These are phyloP conservation scores for Penicillium sp. DNA, from an alignment of 2,329 filamentous ascomycete species.

Conservation along the genomic window DNA sequence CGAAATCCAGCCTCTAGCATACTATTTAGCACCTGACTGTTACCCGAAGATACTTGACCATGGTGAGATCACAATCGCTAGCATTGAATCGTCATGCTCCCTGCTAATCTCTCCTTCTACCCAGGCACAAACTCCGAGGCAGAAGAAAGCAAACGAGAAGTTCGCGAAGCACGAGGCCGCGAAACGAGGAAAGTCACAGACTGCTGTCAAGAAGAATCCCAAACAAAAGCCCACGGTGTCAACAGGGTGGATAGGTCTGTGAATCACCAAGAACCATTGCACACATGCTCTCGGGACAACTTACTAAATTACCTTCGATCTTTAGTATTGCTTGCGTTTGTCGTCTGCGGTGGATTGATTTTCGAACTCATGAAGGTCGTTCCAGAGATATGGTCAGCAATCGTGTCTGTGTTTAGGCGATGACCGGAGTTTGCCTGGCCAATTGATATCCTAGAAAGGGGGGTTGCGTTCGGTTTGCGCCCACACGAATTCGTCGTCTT, in stretches of 20 bases:
- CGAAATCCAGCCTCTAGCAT: not conserved
- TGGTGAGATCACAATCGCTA: not conserved
- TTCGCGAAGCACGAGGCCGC: conserved; percentile 57
- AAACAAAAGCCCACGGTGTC: conserved; percentile 53
- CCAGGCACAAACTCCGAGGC: conserved; percentile 63
- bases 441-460: not conserved
- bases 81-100: not conserved
- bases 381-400: conserved; percentile 37
- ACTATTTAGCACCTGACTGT: not conserved
- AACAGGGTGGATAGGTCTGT: conserved; percentile 58
- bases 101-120: not conserved
- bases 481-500: not conserved
- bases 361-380: conserved; percentile 53
- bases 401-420: conserved; percentile 23
- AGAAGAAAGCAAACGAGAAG: conserved; percentile 60
- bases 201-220: conserved; percentile 42
- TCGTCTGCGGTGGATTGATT: conserved; percentile 58
- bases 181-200: conserved; percentile 55
- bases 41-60: not conserved
- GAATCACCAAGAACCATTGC: not conserved
- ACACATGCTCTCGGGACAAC: not conserved
- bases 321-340: conserved; percentile 58
- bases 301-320: conserved; percentile 14
- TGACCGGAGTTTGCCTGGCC: not conserved
- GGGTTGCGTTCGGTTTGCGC: not conserved